Percentiles rank a stretch among this genome's conserved stretches.
Conservation (phyloP, 306 rosid genomes). For the Prunus persica region DNA sequence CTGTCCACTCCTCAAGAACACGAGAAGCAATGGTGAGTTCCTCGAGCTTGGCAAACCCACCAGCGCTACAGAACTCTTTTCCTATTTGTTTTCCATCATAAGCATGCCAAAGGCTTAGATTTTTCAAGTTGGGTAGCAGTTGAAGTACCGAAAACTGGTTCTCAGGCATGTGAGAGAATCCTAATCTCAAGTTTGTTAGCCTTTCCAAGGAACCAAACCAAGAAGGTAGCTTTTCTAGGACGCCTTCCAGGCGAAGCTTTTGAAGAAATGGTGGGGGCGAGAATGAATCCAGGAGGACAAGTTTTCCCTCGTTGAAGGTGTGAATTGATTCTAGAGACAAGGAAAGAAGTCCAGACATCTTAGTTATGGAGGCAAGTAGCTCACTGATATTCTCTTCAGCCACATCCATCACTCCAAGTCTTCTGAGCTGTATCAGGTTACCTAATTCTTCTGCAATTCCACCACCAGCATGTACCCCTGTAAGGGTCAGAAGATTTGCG, state of each 20-base stretch:
- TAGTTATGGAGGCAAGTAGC: conserved; percentile 18
- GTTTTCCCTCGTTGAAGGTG: not conserved
- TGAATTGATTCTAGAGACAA: conserved; percentile 18
- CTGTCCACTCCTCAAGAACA: conserved; percentile 27
- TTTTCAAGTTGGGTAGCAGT: conserved; percentile 26
- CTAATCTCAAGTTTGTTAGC: conserved; percentile 20
- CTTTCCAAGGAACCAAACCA: conserved; percentile 24
- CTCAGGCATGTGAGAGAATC: conserved; percentile 14
- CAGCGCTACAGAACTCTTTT: conserved; percentile 16
- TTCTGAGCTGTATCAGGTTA: conserved; percentile 21
- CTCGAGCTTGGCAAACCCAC: conserved; percentile 27
- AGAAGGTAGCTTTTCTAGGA: conserved; percentile 12
- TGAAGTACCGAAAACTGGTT: conserved; percentile 23
- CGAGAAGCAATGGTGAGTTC: conserved; percentile 22
- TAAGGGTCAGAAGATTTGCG: conserved; percentile 20
- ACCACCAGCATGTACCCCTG: conserved; percentile 19
- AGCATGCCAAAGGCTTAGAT: conserved; percentile 20
- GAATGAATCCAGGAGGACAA: conserved; percentile 22
- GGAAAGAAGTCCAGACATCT: conserved; percentile 20
- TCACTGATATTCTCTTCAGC: conserved; percentile 20
- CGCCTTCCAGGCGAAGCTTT: conserved; percentile 18
- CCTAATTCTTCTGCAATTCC: conserved; percentile 25
- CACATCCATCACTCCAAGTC: conserved; percentile 22
- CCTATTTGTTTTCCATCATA: conserved; percentile 17
- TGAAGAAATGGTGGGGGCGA: conserved; percentile 21